phyloP scores from a whole-genome alignment of 2,329 filamentous ascomycete genomes.

The Beauveria scarabaeidicola region DNA sequence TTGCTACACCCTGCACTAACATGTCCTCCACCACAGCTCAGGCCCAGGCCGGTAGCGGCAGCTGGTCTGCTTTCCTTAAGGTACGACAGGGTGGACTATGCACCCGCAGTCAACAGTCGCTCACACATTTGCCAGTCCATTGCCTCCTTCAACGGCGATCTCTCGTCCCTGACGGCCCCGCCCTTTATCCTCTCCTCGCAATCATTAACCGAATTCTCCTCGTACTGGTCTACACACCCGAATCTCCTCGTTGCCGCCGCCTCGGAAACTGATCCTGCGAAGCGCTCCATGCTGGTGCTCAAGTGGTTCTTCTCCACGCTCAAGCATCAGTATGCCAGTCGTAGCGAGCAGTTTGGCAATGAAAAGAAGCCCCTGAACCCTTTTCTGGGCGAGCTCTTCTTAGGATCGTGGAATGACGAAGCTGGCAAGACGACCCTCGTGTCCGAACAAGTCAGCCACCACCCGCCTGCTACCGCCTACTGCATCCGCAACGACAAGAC shows the following conservation, averaged over 20 bases:
- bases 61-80: conserved; percentile 46
- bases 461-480: conserved; percentile 92
- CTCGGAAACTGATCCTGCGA: conserved; percentile 67
- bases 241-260: conserved; percentile 73
- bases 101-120: conserved; percentile 4
- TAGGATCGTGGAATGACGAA: conserved; percentile 81
- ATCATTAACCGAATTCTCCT: conserved; percentile 71
- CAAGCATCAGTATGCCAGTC: conserved; percentile 71
- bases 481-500: conserved; percentile 80
- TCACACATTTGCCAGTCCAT: conserved; percentile 47
- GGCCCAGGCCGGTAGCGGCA: conserved; percentile 33
- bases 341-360: conserved; percentile 72
- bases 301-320: conserved; percentile 94
- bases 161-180: conserved; percentile 71
- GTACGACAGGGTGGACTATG: conserved; percentile 20
- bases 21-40: conserved; percentile 20
- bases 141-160: conserved; percentile 73
- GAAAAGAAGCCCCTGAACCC: conserved; percentile 98
- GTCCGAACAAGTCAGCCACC: conserved; percentile 91
- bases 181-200: conserved; percentile 75
- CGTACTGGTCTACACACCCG: conserved; percentile 77
- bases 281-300: conserved; percentile 77
- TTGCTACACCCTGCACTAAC: neutral
- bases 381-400: conserved; percentile 88
- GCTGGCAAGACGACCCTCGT: conserved; percentile 76